phyloP scores from a whole-genome alignment of 331 rosid genomes.

The Rosa hybrid region DNA sequence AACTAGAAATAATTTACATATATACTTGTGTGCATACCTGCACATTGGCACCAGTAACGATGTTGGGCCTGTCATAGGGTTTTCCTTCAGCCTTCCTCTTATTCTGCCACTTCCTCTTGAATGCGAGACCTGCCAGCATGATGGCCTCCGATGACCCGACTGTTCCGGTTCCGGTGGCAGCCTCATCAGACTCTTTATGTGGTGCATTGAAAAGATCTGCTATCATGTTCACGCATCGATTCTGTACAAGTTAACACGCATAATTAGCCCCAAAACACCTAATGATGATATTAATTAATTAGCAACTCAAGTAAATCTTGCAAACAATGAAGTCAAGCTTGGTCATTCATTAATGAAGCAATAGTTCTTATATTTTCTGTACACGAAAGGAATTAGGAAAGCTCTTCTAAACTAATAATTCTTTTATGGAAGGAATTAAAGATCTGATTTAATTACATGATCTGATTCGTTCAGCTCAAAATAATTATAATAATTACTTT shows the following conservation, averaged over 20 bases:
- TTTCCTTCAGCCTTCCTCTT: constrained; percentile 45
- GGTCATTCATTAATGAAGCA: background rate
- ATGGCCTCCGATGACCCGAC: constrained; percentile 93
- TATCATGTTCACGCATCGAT: constrained; percentile 84
- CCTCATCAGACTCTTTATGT: constrained; percentile 48
- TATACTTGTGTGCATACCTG: constrained; percentile 36
- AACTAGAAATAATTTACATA: background rate
- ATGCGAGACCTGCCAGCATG: constrained; percentile 82
- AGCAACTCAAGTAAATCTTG: too few relatives aligned
- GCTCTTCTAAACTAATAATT: background rate
- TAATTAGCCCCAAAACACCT: background rate
- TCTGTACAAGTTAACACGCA: constrained; percentile 31
- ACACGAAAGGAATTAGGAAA: background rate
- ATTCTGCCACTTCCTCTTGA: constrained; percentile 81
- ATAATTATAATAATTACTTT: background rate
- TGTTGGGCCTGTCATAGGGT: constrained; percentile 64
- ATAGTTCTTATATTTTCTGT: background rate
- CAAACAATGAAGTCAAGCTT: background rate
- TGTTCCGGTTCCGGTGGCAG: constrained; percentile 71
- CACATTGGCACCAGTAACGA: constrained; percentile 84
- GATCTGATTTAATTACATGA: background rate
- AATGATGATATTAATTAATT: background rate
- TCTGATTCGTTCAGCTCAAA: background rate
- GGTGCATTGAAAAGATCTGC: constrained; percentile 78
- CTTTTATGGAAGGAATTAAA: background rate